phyloP scores from a whole-genome alignment of 495 filamentous ascomycete species.

The Penicillium coprophilum region DNA sequence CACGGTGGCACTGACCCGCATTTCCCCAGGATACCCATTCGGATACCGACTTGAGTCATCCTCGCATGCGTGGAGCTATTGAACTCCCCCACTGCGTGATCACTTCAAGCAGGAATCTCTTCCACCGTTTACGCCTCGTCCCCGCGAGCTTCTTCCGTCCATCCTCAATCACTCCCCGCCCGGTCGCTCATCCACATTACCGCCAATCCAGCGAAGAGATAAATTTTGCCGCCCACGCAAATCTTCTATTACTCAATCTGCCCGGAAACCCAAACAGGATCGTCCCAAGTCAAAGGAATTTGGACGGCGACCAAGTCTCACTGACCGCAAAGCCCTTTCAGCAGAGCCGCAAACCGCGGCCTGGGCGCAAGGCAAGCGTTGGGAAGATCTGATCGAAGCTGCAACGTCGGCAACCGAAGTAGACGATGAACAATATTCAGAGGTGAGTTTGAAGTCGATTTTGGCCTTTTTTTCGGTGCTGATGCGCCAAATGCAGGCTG shows the following conservation, averaged over 20 bases:
- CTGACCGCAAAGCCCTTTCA: slow-evolving; percentile 78
- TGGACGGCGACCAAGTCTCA: slow-evolving; percentile 63
- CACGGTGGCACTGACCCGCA: slow-evolving; percentile 11
- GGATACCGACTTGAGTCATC: slow-evolving; percentile 64
- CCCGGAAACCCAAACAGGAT: slow-evolving; percentile 71
- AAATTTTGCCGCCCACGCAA: slow-evolving; percentile 73
- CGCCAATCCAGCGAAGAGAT: slow-evolving; percentile 68
- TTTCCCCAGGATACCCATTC: slow-evolving; percentile 64
- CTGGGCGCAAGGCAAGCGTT: slow-evolving; percentile 77
- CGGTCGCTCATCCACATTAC: slow-evolving; percentile 81
- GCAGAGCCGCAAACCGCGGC: slow-evolving; percentile 73
- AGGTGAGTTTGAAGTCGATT: slow-evolving; percentile 30
- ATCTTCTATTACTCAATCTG: slow-evolving; percentile 75
- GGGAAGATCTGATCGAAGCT: slow-evolving; percentile 93
- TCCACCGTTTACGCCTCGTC: slow-evolving; percentile 57
- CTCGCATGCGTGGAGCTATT: slow-evolving; percentile 58
- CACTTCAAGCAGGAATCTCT: slow-evolving; percentile 72
- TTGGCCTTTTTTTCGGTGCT: background rate
- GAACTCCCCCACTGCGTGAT: slow-evolving; percentile 73
- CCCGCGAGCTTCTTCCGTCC: slow-evolving; percentile 76
- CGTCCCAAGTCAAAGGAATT: slow-evolving; percentile 71
- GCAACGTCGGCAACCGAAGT: slow-evolving; percentile 83
- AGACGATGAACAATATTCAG: slow-evolving; percentile 79
- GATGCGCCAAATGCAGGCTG: slow-evolving; percentile 37
- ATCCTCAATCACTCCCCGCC: slow-evolving; percentile 79